These are phyloP conservation scores for Sporopachydermia quercuum DNA, from an alignment of 805 yeast genomes.

Conservation along the genomic window DNA sequence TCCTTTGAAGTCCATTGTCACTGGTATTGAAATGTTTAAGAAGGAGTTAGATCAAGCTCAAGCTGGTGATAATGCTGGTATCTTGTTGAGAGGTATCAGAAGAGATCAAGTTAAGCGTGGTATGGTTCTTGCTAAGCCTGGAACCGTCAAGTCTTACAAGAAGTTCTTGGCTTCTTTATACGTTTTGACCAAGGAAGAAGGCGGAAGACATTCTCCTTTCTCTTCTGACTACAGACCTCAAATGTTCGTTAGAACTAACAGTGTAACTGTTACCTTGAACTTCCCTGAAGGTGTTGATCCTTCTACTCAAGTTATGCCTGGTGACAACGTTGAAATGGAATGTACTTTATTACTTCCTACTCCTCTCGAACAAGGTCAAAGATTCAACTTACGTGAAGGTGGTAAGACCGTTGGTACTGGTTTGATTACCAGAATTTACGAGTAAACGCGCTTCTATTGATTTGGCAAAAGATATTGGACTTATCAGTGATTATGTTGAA, in stretches of 20 bases:
- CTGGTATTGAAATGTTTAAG: slow-evolving; percentile 99
- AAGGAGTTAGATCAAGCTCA: slow-evolving; percentile 94
- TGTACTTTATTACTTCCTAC: slow-evolving; percentile 82
- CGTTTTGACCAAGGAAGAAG: slow-evolving; percentile 90
- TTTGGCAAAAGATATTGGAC: no score
- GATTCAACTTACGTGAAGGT: slow-evolving; percentile 99
- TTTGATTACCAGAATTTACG: slow-evolving; percentile 82
- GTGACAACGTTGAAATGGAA: slow-evolving; percentile 96
- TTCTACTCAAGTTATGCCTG: slow-evolving; percentile 88
- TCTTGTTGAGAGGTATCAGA: slow-evolving; percentile 93
- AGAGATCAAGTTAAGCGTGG: slow-evolving; percentile 96
- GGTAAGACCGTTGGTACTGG: slow-evolving; percentile 99
- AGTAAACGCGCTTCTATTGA: no score
- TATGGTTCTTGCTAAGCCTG: slow-evolving; percentile 92
- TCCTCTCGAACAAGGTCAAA: slow-evolving; percentile 90
- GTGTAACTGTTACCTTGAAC: slow-evolving; percentile 77
- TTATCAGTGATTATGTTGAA: no score
- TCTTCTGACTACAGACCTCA: slow-evolving; percentile 97
- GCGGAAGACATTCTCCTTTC: slow-evolving; percentile 98
- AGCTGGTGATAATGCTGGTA: slow-evolving; percentile 99
- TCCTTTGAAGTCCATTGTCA: slow-evolving; percentile 85
- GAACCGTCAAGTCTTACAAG: slow-evolving; percentile 81
- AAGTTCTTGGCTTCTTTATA: slow-evolving; percentile 89
- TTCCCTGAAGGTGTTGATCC: slow-evolving; percentile 83
- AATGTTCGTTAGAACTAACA: slow-evolving; percentile 90